A percentile compares a stretch with the other conserved stretches of the same genome.
phyloP scores from a whole-genome alignment of 2,329 filamentous ascomycete species.

The Fonsecaea multimorphosa region DNA sequence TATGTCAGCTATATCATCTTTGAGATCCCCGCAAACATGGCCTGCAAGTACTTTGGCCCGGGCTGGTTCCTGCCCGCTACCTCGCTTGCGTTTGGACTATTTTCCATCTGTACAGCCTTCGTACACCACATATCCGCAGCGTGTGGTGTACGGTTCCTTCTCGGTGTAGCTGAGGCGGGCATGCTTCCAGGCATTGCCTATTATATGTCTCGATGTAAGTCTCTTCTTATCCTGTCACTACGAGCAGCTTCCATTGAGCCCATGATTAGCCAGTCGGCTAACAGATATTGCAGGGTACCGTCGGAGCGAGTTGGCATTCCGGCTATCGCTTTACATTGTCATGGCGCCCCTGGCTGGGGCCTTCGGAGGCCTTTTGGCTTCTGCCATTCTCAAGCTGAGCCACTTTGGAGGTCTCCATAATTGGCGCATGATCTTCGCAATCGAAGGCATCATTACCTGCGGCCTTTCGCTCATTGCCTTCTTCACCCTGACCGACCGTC shows the following conservation, averaged over 20 bases:
- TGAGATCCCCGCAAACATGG: slow-evolving; percentile 71
- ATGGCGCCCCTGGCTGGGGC: slow-evolving; percentile 73
- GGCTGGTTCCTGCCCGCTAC: slow-evolving; percentile 72
- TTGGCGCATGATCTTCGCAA: slow-evolving; percentile 75
- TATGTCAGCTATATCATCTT: slow-evolving; percentile 76
- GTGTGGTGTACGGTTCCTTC: slow-evolving; percentile 69
- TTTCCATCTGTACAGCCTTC: slow-evolving; percentile 70
- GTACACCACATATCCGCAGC: slow-evolving; percentile 60
- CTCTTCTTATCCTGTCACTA: background rate
- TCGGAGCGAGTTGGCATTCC: slow-evolving; percentile 70
- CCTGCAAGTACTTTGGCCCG: slow-evolving; percentile 73
- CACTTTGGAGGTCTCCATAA: slow-evolving; percentile 61
- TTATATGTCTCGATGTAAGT: slow-evolving; percentile 51
- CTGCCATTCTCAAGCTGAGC: slow-evolving; percentile 67
- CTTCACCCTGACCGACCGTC: slow-evolving; percentile 70
- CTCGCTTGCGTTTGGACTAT: slow-evolving; percentile 67
- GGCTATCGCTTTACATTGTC: slow-evolving; percentile 71
- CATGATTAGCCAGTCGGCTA: slow-evolving; percentile 55
- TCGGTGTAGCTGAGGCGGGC: slow-evolving; percentile 68
- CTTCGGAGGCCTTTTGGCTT: slow-evolving; percentile 71
- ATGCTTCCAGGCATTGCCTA: slow-evolving; percentile 77
- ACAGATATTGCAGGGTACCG: slow-evolving; percentile 57
- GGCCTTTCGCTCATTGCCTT: slow-evolving; percentile 66
- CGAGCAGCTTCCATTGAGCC: background rate
- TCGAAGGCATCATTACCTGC: slow-evolving; percentile 71